These are phyloP conservation scores for Sanghuangporus weigelae DNA, from an alignment of 1,284 basidiomycete genomes.

Conservation along the genomic window DNA sequence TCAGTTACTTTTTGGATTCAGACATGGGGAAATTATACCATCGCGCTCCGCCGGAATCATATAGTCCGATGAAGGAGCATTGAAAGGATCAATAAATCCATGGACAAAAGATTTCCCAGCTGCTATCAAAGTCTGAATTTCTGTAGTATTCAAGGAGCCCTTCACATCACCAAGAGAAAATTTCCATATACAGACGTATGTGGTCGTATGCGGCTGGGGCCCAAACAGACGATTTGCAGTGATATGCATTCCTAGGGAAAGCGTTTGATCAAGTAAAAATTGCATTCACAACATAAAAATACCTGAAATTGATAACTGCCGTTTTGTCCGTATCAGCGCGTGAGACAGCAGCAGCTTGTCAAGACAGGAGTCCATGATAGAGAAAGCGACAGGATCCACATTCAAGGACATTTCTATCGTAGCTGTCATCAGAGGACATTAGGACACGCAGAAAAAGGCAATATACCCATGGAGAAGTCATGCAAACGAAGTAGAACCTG, in stretches of 20 bases:
- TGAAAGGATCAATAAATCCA: slow-evolving; percentile 72
- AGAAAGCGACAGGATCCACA: slow-evolving; percentile 51
- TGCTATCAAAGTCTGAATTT: slow-evolving; percentile 48
- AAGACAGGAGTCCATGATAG: slow-evolving; percentile 43
- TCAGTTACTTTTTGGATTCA: background rate
- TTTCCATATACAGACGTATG: slow-evolving; percentile 91
- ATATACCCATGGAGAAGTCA: slow-evolving; percentile 83
- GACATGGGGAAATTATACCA: slow-evolving; percentile 35
- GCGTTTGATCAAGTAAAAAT: slow-evolving; percentile 10
- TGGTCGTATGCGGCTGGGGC: slow-evolving; percentile 74
- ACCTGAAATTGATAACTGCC: slow-evolving; percentile 16
- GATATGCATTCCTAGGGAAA: slow-evolving; percentile 64
- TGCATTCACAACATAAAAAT: background rate
- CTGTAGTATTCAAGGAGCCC: slow-evolving; percentile 49
- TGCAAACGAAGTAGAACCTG: slow-evolving; percentile 75
- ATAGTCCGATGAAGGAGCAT: slow-evolving; percentile 75
- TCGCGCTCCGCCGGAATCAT: slow-evolving; percentile 65
- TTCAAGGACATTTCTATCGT: slow-evolving; percentile 75
- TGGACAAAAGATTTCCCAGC: slow-evolving; percentile 55
- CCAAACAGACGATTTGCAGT: slow-evolving; percentile 84
- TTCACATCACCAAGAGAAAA: slow-evolving; percentile 62
- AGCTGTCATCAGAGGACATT: background rate
- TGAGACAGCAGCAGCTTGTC: slow-evolving; percentile 37
- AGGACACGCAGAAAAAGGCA: background rate
- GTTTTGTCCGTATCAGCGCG: slow-evolving; percentile 20